Percentiles rank a stretch among this genome's conserved stretches.
Conservation (phyloP, 2,329 filamentous ascomycete genomes). For the Ustulina deusta region DNA sequence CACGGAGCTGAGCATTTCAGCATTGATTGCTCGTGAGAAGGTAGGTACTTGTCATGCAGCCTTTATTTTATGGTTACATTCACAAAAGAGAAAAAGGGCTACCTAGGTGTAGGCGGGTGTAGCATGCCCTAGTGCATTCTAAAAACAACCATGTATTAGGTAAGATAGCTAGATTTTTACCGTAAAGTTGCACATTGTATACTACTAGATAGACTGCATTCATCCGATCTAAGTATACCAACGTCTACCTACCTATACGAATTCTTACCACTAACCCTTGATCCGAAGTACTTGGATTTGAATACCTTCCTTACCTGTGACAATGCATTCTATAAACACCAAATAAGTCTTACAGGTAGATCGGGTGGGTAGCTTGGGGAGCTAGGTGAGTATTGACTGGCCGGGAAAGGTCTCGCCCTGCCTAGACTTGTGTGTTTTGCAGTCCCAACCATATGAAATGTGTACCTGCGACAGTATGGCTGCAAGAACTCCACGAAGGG, state of each 20-base stretch:
- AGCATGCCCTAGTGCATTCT: conserved; percentile 24
- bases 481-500: background rate
- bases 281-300: background rate
- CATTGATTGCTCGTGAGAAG: too few relatives aligned
- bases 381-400: conserved; percentile 20
- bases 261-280: background rate
- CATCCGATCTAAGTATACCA: too few relatives aligned
- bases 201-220: too few relatives aligned
- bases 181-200: too few relatives aligned
- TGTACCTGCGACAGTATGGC: background rate
- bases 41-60: background rate
- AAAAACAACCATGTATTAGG: conserved; percentile 30
- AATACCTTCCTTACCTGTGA: background rate
- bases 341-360: background rate
- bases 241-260: background rate
- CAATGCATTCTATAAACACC: background rate
- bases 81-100: background rate
- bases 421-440: conserved; percentile 27
- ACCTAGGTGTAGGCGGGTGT: too few relatives aligned
- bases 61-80: conserved; percentile 12
- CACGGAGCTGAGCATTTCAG: background rate
- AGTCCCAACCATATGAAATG: background rate
- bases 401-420: conserved; percentile 30
- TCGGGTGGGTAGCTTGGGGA: background rate
- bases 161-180: too few relatives aligned